Evolutionary conservation across 139 green algal genomes (phyloP), one percentile per base, ranked within the genome.

Genomic region (Tetradesmus obliquus): DNA sequence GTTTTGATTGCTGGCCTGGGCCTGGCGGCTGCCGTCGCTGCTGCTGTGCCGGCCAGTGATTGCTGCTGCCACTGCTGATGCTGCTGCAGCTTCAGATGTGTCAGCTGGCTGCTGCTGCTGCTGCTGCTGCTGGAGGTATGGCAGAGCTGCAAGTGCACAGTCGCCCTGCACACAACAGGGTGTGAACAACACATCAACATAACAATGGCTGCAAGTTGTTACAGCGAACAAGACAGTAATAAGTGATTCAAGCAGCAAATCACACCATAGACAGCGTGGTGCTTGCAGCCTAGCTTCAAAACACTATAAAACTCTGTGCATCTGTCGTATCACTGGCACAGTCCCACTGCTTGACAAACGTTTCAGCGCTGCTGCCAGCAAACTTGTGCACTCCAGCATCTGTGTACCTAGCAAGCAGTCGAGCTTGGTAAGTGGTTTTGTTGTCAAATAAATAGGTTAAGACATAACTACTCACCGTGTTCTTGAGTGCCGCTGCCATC

Each of bases 31-130:
- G 82, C 66, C 66, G 66, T 24, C 17, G 66, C 82, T 87, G 82
- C 82, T 87, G 82, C 82, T 87, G 54, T 19, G 24, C 7, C 10
- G 53, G 20, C 10, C 80, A 74, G 54, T 45, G 19, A 7, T 20
- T 55, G 84, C 32, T 89, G 84, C 60, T 60, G 60, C 62, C 82
- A 58, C 84, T 88, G 84, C 84, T 88, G 84, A 58, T 88, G 84
- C 60, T 79, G 24, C 58, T 80, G 84, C 57, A 62, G 84, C 24
- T 79, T 55, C 20, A 55, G 82, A 22, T 87, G 82, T 13, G n/a
- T 54, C 32, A n/a, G 79, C 5, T 22, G 15, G 69, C 12, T 79
- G 82, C 82, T 74, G 82, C 83, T 79, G 57, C 84, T 88, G 84
- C 57, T 79, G 84, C 84, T 88, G 57, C 22, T 79, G n/a, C 84